phyloP scores from a whole-genome alignment of 441 rosid genomes.

The Eutrema salsugineum region DNA sequence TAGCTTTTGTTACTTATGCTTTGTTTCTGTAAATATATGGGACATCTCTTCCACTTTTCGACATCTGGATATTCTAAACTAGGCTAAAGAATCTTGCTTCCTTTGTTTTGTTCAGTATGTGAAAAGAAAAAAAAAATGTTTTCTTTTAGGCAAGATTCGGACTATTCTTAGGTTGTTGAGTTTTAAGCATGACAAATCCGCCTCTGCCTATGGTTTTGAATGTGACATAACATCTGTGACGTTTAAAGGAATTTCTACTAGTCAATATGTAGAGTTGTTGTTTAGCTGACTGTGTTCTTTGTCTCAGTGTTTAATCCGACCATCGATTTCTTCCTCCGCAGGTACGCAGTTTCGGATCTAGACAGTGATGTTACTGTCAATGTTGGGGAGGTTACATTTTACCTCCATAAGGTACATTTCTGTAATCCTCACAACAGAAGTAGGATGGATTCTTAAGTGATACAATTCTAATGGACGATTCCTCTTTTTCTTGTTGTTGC shows the following conservation, averaged over 20 bases:
- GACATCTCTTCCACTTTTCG: constrained; percentile 15
- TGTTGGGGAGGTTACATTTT: constrained; percentile 77
- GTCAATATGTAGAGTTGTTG: constrained; percentile 8
- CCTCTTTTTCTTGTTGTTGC: neutral
- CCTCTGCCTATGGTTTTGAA: neutral
- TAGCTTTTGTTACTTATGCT: constrained; percentile 8
- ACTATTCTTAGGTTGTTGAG: neutral
- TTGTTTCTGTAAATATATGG: constrained; percentile 18
- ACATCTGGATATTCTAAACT: constrained; percentile 15
- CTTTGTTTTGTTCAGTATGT: constrained; percentile 1
- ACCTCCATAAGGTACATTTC: constrained; percentile 76
- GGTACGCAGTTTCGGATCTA: constrained; percentile 78
- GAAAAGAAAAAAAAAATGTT: neutral
- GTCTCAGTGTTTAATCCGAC: neutral
- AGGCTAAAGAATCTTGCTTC: constrained; percentile 6
- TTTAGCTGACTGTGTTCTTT: constrained; percentile 3
- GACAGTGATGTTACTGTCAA: constrained; percentile 67
- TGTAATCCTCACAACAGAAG: neutral
- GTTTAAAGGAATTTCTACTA: constrained; percentile 16
- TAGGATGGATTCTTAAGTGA: neutral
- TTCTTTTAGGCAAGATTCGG: neutral
- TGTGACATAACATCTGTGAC: neutral
- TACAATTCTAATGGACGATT: neutral
- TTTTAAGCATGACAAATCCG: neutral
- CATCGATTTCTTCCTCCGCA: constrained; percentile 23